A percentile compares a stretch with the other conserved stretches of the same genome.
Conservation (phyloP, 768 basidiomycete species). For the Melanogaster broomeanus region DNA sequence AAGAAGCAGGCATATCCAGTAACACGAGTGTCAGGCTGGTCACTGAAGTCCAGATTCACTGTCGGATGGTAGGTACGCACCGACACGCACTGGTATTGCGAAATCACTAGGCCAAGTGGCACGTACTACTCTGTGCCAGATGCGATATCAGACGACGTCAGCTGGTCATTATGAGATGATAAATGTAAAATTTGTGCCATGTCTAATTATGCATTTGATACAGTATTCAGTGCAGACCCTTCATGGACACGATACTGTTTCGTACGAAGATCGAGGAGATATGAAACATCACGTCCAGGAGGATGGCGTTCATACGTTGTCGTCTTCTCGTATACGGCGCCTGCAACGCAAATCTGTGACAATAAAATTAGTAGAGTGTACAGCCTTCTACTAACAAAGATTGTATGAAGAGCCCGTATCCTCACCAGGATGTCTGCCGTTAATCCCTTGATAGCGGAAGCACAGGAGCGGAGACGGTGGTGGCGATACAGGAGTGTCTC, state of each 20-base stretch:
- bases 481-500: slow-evolving; percentile 65
- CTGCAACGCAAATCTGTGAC: slow-evolving; percentile 46
- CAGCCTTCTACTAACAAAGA: background rate
- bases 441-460: slow-evolving; percentile 82
- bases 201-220: slow-evolving; percentile 3
- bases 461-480: slow-evolving; percentile 79
- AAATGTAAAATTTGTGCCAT: background rate
- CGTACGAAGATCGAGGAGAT: slow-evolving; percentile 29
- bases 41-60: no score
- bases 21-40: no score
- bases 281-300: slow-evolving; percentile 43
- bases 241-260: slow-evolving; percentile 21
- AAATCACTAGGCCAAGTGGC: no score
- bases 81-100: no score
- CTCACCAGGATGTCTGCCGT: slow-evolving; percentile 82
- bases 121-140: no score
- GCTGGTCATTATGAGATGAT: background rate
- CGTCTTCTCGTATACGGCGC: slow-evolving; percentile 57
- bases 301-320: slow-evolving; percentile 62
- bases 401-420: background rate
- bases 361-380: background rate
- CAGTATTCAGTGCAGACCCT: background rate
- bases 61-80: no score
- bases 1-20: no score
- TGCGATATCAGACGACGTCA: no score